These are phyloP conservation scores for Aaosphaeria arxii DNA, from an alignment of 2,329 filamentous ascomycete species.

Conservation along the genomic window DNA sequence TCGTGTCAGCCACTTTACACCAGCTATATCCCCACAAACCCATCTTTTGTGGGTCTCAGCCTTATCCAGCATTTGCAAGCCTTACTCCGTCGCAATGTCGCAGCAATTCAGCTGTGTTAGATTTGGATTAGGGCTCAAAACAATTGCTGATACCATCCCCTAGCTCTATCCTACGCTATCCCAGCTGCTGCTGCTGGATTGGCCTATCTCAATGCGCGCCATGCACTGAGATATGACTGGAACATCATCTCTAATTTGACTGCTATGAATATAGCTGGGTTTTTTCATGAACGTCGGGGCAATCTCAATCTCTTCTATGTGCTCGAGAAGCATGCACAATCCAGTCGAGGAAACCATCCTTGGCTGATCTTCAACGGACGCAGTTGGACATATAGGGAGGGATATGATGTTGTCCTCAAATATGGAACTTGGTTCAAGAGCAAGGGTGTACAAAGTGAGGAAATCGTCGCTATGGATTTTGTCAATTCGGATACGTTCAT, in stretches of 20 bases:
- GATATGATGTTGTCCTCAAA: slow-evolving; percentile 29
- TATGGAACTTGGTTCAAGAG: slow-evolving; percentile 37
- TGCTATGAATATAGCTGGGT: slow-evolving; percentile 44
- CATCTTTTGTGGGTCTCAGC: no score
- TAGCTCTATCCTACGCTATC: slow-evolving; percentile 2
- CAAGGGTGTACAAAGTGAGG: slow-evolving; percentile 31
- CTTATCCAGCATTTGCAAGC: no score
- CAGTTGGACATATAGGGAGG: slow-evolving; percentile 33
- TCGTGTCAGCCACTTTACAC: no score
- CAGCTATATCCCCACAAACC: no score
- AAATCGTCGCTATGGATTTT: slow-evolving; percentile 39
- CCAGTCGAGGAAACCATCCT: slow-evolving; percentile 19
- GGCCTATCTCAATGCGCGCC: slow-evolving; percentile 67
- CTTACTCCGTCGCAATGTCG: no score
- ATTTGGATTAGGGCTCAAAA: no score
- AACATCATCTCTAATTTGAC: slow-evolving; percentile 56
- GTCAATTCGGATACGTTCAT: slow-evolving; percentile 35
- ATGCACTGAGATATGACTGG: slow-evolving; percentile 61
- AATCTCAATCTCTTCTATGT: slow-evolving; percentile 55
- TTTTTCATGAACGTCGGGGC: slow-evolving; percentile 54
- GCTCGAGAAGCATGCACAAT: slow-evolving; percentile 30
- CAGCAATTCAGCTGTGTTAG: no score
- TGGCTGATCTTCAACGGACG: slow-evolving; percentile 34
- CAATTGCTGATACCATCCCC: no score
- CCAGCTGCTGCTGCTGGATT: slow-evolving; percentile 42